phyloP scores from a whole-genome alignment of 345 rosid species.

The Brassica cretica region DNA sequence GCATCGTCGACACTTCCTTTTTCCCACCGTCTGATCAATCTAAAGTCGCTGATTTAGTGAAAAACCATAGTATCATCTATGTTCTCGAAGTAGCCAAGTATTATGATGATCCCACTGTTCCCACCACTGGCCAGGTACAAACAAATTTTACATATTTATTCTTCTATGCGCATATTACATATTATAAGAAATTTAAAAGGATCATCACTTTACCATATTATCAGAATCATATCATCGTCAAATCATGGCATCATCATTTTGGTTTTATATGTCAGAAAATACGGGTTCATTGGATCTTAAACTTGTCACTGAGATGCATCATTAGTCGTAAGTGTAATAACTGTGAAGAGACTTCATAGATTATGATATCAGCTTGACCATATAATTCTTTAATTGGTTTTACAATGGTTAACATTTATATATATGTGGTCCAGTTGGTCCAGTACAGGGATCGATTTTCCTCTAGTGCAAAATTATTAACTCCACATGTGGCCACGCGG shows the following conservation, averaged over 20 bases:
- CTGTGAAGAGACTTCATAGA: not conserved
- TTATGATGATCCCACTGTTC: conserved; percentile 51
- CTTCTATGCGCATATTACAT: conserved; percentile 47
- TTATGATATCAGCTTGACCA: not conserved
- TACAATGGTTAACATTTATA: not conserved
- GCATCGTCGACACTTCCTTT: conserved; percentile 58
- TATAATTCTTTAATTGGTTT: not conserved
- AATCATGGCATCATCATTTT: not conserved
- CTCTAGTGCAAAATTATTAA: too few species aligned
- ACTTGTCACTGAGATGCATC: not conserved
- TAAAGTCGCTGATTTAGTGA: conserved; percentile 48
- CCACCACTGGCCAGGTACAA: conserved; percentile 42
- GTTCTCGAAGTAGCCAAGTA: conserved; percentile 87
- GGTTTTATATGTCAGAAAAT: not conserved
- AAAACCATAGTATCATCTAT: conserved; percentile 52
- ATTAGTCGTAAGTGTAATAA: not conserved
- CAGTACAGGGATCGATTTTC: too few species aligned
- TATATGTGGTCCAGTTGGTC: not conserved
- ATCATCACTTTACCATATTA: not conserved
- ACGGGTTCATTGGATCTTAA: not conserved
- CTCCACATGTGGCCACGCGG: too few species aligned
- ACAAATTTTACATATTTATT: conserved; percentile 22
- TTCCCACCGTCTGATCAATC: conserved; percentile 51
- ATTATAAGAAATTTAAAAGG: conserved; percentile 19
- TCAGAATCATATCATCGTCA: not conserved